phyloP scores from a whole-genome alignment of 2,329 filamentous ascomycete species.

The Samsoniella hepiali region DNA sequence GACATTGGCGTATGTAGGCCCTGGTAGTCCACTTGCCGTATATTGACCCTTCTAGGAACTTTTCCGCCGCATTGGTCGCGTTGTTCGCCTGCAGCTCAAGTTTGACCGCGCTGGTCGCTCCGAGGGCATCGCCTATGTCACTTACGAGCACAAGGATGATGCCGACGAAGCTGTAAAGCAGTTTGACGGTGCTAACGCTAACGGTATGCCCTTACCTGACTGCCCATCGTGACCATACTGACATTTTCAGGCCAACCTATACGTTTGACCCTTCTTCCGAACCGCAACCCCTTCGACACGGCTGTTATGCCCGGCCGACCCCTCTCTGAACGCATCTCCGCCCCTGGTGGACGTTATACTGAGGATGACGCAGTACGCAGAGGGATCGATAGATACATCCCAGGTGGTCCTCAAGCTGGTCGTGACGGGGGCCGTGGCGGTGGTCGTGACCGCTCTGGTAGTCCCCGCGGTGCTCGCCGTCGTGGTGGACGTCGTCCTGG shows the following conservation, averaged over 20 bases:
- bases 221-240: neutral
- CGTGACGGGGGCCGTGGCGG: slow-evolving; percentile 38
- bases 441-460: slow-evolving; percentile 51
- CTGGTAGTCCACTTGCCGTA: neutral
- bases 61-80: slow-evolving; percentile 72
- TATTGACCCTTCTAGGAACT: slow-evolving; percentile 57
- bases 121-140: slow-evolving; percentile 79
- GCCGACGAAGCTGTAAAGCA: slow-evolving; percentile 72
- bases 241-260: slow-evolving; percentile 68
- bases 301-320: slow-evolving; percentile 54
- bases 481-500: slow-evolving; percentile 50
- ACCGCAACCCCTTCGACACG: slow-evolving; percentile 56
- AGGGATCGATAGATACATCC: slow-evolving; percentile 77
- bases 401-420: slow-evolving; percentile 39
- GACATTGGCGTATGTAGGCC: slow-evolving; percentile 65
- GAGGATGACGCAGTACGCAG: slow-evolving; percentile 60
- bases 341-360: slow-evolving; percentile 47
- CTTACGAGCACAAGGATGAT: slow-evolving; percentile 68
- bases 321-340: slow-evolving; percentile 59
- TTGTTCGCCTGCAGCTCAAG: slow-evolving; percentile 65
- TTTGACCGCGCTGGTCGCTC: slow-evolving; percentile 90
- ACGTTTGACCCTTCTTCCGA: slow-evolving; percentile 62
- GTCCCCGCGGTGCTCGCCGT: slow-evolving; percentile 44
- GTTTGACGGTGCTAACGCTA: slow-evolving; percentile 87
- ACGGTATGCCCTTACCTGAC: slow-evolving; percentile 47